Evolutionary conservation across 805 yeast species (phyloP).

Genomic region (Starmerella kuoi): DNA sequence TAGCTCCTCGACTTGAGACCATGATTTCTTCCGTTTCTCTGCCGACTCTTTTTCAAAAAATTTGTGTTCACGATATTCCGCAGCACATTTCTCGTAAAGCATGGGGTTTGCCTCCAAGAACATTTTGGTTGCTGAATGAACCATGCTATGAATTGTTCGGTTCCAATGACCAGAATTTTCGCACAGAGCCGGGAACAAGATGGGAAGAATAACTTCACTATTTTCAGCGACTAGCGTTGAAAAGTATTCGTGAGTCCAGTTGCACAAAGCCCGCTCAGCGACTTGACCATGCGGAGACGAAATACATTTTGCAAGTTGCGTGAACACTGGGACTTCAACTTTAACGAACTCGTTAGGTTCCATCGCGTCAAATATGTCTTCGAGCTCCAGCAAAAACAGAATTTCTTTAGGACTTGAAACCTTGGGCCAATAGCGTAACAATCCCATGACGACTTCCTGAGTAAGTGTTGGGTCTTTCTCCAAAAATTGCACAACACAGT

Average conservation of each 20-base stretch:
- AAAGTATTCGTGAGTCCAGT: constrained; percentile 91
- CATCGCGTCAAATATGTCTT: constrained; percentile 91
- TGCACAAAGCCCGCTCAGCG: constrained; percentile 84
- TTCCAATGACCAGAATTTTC: constrained; percentile 84
- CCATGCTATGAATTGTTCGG: constrained; percentile 79
- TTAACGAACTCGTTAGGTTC: constrained; percentile 86
- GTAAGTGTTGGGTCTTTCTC: constrained; percentile 88
- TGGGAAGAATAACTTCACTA: constrained; percentile 84
- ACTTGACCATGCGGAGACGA: constrained; percentile 95
- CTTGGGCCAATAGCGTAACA: constrained; percentile 93
- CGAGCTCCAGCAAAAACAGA: constrained; percentile 89
- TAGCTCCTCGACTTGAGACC: constrained; percentile 38
- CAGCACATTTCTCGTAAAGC: constrained; percentile 84
- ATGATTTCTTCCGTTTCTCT: constrained; percentile 40
- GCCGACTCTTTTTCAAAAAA: constrained; percentile 43
- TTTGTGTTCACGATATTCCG: constrained; percentile 68
- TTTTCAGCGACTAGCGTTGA: constrained; percentile 74
- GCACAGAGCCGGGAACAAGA: constrained; percentile 77
- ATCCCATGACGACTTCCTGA: constrained; percentile 92
- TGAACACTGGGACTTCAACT: constrained; percentile 85
- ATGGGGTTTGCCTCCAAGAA: constrained; percentile 88
- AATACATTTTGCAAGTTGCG: constrained; percentile 86
- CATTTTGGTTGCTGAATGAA: constrained; percentile 78
- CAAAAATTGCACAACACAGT: constrained; percentile 89
- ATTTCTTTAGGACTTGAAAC: constrained; percentile 89